Percentiles rank a stretch among this genome's conserved stretches.
Conservation (phyloP, 495 filamentous ascomycete genomes). For the Annulohypoxylon moriforme region DNA sequence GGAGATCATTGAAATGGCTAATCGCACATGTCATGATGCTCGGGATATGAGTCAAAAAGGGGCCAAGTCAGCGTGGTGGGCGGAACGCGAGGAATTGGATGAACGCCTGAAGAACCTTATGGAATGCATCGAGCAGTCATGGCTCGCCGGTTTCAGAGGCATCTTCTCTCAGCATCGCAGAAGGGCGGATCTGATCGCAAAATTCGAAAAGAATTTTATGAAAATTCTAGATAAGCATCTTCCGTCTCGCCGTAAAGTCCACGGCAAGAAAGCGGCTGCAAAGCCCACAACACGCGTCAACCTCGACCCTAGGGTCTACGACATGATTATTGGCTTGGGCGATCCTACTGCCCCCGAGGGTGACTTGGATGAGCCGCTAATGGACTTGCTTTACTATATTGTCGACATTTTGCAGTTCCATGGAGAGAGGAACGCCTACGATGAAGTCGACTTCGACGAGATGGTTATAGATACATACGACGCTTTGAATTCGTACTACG, state of each 20-base stretch:
- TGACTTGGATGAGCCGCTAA: constrained; percentile 86
- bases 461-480: constrained; percentile 87
- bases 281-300: constrained; percentile 62
- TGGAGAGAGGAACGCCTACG: constrained; percentile 95
- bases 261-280: constrained; percentile 60
- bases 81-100: constrained; percentile 81
- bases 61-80: constrained; percentile 89
- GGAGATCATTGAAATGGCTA: constrained; percentile 82
- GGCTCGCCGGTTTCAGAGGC: constrained; percentile 93
- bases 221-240: constrained; percentile 86
- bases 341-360: constrained; percentile 70
- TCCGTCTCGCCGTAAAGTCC: constrained; percentile 77
- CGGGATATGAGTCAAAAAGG: constrained; percentile 61
- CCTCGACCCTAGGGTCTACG: constrained; percentile 81
- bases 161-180: constrained; percentile 81
- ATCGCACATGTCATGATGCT: constrained; percentile 76
- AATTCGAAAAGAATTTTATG: constrained; percentile 81
- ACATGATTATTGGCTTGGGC: constrained; percentile 88
- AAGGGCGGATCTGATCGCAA: constrained; percentile 69
- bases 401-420: constrained; percentile 97
- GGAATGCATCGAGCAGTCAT: constrained; percentile 86
- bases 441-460: constrained; percentile 95
- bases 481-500: constrained; percentile 81
- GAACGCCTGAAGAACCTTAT: constrained; percentile 79
- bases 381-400: constrained; percentile 93